phyloP scores from a whole-genome alignment of 202 grass and related monocot genomes.

The Setaria viridis region DNA sequence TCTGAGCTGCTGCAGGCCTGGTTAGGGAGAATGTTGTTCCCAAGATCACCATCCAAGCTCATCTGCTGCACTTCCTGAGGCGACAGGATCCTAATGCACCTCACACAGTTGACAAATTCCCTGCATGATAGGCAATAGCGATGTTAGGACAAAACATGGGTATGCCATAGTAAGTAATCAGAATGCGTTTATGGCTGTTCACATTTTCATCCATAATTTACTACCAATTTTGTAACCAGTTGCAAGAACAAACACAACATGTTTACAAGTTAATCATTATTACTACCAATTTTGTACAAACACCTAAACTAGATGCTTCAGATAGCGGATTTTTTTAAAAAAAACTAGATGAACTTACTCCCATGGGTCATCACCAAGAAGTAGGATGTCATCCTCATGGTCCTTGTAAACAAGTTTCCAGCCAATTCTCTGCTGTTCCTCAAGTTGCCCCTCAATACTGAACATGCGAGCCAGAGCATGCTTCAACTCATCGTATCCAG shows the following conservation, averaged over 20 bases:
- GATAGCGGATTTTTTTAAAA: not conserved
- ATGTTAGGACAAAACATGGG: constrained; percentile 13
- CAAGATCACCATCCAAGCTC: constrained; percentile 91
- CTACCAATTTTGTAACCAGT: no score
- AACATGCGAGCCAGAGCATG: constrained; percentile 94
- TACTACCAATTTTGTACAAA: not conserved
- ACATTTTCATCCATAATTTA: not conserved
- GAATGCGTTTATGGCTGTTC: constrained; percentile 3
- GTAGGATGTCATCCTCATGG: constrained; percentile 93
- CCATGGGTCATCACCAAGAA: constrained; percentile 98
- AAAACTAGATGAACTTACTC: constrained; percentile 65
- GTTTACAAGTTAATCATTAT: not conserved
- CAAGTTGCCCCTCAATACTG: constrained; percentile 98
- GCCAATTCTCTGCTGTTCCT: constrained; percentile 89
- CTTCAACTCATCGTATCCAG: constrained; percentile 91
- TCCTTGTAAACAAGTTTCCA: constrained; percentile 99
- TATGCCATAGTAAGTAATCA: not conserved
- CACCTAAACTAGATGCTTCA: not conserved
- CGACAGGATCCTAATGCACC: constrained; percentile 87
- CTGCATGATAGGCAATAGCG: constrained; percentile 48
- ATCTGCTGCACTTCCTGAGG: constrained; percentile 98
- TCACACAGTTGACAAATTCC: constrained; percentile 95
- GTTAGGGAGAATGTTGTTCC: constrained; percentile 60
- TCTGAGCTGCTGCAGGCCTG: constrained; percentile 93
- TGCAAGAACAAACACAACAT: not conserved